phyloP scores from a whole-genome alignment of 179 eudicot genomes.

The Heliamphora pulchella region DNA sequence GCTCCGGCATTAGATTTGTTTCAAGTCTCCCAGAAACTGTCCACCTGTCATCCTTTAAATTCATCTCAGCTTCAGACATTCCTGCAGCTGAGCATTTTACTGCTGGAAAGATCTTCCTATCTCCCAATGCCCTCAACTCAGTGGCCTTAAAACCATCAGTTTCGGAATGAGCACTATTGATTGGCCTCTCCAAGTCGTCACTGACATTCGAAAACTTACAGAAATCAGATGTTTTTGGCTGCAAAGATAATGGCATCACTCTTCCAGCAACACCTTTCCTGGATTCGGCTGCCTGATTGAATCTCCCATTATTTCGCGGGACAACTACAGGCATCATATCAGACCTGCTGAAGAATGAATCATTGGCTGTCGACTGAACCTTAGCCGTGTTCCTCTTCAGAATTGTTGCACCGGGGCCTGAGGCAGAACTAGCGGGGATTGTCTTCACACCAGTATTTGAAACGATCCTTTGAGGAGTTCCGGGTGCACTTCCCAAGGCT shows the following conservation, averaged over 20 bases:
- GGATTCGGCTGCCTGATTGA: constrained; percentile 60
- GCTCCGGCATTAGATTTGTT: constrained; percentile 39
- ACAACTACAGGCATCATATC: constrained; percentile 71
- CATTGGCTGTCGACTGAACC: constrained; percentile 44
- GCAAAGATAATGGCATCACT: constrained; percentile 42
- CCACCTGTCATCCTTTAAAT: constrained; percentile 45
- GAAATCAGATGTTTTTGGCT: constrained; percentile 48
- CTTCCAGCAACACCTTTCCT: constrained; percentile 59
- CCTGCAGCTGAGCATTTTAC: constrained; percentile 39
- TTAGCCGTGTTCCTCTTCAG: constrained; percentile 52
- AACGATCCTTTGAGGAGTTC: constrained; percentile 60
- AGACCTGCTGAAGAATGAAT: constrained; percentile 43
- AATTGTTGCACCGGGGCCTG: constrained; percentile 38
- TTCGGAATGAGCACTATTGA: constrained; percentile 36
- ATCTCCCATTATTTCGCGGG: constrained; percentile 62
- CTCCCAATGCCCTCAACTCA: constrained; percentile 36
- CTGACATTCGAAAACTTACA: constrained; percentile 43
- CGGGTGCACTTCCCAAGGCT: constrained; percentile 63
- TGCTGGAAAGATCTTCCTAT: constrained; percentile 36
- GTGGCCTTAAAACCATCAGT: constrained; percentile 31
- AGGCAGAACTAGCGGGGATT: constrained; percentile 29
- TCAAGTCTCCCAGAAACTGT: constrained; percentile 38
- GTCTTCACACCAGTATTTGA: constrained; percentile 52
- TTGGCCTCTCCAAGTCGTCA: constrained; percentile 57
- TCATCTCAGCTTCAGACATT: constrained; percentile 39